Percentiles rank a stretch among this genome's conserved stretches.
phyloP scores from a whole-genome alignment of 257 asterid species.

The Petunia secreta region DNA sequence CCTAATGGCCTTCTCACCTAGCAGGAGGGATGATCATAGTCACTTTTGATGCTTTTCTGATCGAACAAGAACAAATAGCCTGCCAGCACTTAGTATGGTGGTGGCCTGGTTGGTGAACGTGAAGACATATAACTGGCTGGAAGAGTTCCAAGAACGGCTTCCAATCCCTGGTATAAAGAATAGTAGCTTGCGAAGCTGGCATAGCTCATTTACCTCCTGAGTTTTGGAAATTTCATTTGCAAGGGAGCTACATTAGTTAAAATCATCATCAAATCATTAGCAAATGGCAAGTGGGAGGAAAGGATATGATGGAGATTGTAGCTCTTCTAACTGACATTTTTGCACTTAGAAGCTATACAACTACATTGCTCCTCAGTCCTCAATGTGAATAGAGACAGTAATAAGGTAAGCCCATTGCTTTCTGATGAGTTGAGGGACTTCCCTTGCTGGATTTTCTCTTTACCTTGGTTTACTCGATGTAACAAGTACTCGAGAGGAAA shows the following conservation, averaged over 20 bases:
- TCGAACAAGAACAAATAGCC: background rate
- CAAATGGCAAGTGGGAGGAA: background rate
- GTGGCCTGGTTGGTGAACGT: background rate
- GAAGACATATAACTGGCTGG: background rate
- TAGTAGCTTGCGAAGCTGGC: background rate
- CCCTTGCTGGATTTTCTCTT: too few species aligned
- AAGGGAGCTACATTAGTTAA: background rate
- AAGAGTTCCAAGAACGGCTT: too few species aligned
- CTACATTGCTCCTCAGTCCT: too few species aligned
- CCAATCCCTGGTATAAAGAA: too few species aligned
- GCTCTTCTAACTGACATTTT: constrained; percentile 2
- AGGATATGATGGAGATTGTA: background rate
- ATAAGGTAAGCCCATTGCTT: background rate
- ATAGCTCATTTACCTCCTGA: background rate
- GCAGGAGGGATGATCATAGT: background rate
- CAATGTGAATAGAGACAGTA: background rate
- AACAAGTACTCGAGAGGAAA: too few species aligned
- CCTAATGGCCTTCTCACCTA: background rate
- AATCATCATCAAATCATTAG: background rate
- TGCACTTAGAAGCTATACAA: background rate
- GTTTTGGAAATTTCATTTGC: background rate
- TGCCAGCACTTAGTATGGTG: background rate
- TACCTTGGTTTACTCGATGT: too few species aligned
- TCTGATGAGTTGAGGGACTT: background rate
- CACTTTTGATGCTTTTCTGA: background rate